Evolutionary conservation across 1,284 basidiomycete species (phyloP), one percentile per base, ranked within the genome.

Genomic region (Sporisorium sorghi): DNA sequence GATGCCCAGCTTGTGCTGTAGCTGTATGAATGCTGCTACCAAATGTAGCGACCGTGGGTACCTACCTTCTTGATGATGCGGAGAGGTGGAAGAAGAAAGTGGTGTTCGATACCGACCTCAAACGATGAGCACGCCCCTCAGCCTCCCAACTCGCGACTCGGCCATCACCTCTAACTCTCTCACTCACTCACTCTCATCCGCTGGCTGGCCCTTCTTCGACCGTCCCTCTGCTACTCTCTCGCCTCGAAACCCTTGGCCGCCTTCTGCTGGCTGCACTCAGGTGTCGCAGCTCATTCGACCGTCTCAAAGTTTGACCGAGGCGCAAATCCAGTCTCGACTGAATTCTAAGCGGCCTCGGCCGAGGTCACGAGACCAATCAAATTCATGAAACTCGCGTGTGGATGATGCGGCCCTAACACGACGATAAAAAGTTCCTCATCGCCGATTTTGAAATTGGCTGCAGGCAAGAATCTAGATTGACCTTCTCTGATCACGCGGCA

Each of bases 41-140:
- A 62, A 55, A n/a, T n/a, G 50, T 54, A 61, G 62, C 35, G 58
- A 58, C 51, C 54, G 50, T 44, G 40, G 46, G 56, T 57, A 74
- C 72, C 62, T 74, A 70, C 72, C 66, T 74, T 74, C 72, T 74
- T 74, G 72, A 70, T 74, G 72, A 65, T 74, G 66, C 62, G 72
- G 62, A 70, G 67, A 65, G 72, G 72, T 70, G 64, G 54, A 70
- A 60, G 71, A 66, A 59, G 57, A 58, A 58, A 47, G 37, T 46
- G 51, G 54, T 33, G 46, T 43, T 58, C 61, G 58, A 53, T 54
- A 56, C 59, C 69, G 23, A 48, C 37, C 46, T 47, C 19, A 43
- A 59, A 57, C 54, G 49, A 47, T 49, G 53, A 57, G 6, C 32
- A 46, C 3, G 37, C n/a, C 37, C 19, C 51, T 43, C 37, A 28